These are phyloP conservation scores for Vinca major DNA, from an alignment of 305 asterid genomes.

Conservation along the genomic window DNA sequence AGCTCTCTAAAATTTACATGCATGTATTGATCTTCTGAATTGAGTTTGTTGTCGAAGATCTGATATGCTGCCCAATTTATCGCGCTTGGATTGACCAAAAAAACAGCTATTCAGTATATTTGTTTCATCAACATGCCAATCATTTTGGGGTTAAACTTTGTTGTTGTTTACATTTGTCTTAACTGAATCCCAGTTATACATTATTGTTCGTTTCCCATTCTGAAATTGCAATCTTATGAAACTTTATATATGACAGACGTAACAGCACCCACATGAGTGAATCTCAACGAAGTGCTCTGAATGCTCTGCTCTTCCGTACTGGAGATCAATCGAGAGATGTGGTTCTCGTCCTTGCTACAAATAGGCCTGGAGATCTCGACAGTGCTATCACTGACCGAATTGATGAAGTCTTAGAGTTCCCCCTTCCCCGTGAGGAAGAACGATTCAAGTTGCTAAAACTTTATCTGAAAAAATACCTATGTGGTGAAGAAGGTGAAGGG, in stretches of 20 bases:
- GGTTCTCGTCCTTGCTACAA: constrained; percentile 91
- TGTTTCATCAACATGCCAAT: background rate
- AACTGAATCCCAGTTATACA: no score
- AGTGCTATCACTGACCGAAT: constrained; percentile 90
- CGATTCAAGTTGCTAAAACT: constrained; percentile 77
- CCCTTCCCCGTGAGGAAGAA: constrained; percentile 78
- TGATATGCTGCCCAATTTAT: background rate
- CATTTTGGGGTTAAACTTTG: no score
- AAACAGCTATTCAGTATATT: background rate
- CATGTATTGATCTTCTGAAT: background rate
- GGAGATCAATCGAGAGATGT: constrained; percentile 96
- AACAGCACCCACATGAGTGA: constrained; percentile 94
- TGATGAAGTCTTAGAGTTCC: constrained; percentile 91
- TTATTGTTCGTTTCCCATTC: background rate
- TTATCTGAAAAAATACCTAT: constrained; percentile 67
- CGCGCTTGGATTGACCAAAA: background rate
- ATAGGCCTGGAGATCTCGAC: constrained; percentile 93
- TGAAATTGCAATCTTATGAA: background rate
- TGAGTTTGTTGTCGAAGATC: background rate
- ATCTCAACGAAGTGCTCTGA: constrained; percentile 88
- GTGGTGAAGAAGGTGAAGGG: constrained; percentile 37
- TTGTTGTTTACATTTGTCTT: no score
- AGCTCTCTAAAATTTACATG: background rate
- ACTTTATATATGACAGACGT: constrained; percentile 39
- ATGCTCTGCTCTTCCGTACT: constrained; percentile 85